phyloP scores from a whole-genome alignment of 2,329 filamentous ascomycete species.

The Talaromyces sp. region DNA sequence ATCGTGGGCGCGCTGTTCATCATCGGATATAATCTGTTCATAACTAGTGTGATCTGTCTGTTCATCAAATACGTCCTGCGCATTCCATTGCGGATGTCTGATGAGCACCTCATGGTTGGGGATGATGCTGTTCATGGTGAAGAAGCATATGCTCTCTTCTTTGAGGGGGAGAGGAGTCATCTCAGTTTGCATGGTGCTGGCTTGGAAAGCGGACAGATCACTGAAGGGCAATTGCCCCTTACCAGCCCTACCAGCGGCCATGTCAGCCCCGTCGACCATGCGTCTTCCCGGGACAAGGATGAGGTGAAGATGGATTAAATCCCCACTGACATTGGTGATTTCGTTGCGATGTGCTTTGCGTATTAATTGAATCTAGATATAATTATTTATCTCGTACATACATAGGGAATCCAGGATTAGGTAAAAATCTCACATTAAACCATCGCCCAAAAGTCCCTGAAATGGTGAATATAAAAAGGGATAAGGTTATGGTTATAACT shows the following conservation, averaged over 20 bases:
- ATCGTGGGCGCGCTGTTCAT: constrained; percentile 50
- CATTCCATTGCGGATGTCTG: constrained; percentile 48
- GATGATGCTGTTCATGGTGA: constrained; percentile 51
- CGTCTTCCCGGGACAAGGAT: constrained; percentile 9
- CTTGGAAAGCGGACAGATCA: constrained; percentile 18
- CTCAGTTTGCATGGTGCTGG: constrained; percentile 17
- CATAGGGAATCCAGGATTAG: neutral
- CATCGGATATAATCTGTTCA: constrained; percentile 51
- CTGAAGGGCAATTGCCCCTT: constrained; percentile 8
- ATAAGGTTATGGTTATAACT: too few species aligned
- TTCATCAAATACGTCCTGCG: constrained; percentile 52
- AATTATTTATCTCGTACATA: neutral
- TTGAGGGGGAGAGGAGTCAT: constrained; percentile 19
- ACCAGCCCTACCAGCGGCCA: neutral
- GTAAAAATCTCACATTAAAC: neutral
- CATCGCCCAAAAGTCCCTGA: neutral
- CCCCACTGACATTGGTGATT: neutral
- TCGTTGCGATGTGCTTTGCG: neutral
- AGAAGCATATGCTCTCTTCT: constrained; percentile 35
- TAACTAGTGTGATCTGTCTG: constrained; percentile 49
- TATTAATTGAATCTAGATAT: neutral
- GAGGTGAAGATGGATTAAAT: constrained; percentile 2
- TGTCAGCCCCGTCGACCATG: neutral
- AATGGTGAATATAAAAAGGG: neutral
- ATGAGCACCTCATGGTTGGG: constrained; percentile 46